Evolutionary conservation across 306 rosid species (phyloP), one percentile per base, ranked within the genome.

Genomic region (Vigna unguiculata): DNA sequence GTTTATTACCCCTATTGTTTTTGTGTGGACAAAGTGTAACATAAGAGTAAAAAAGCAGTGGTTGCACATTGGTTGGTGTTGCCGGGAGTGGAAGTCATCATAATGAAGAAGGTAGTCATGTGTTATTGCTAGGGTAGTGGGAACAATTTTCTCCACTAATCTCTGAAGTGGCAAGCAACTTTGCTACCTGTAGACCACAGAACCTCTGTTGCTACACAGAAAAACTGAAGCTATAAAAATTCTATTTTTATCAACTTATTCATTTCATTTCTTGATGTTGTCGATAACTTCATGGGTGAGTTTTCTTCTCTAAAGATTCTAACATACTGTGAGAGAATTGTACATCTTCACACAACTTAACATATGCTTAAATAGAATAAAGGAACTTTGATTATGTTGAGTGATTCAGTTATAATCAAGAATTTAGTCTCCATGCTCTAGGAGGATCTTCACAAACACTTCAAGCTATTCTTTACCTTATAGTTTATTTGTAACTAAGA

Each of bases 61-160:
- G 71, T 46, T 73, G 78, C 38, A 66, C 80, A 52, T 62, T 11
- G 40, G 16, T 11, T 30, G 43, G 22, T 25, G 30, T 49, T 70
- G 78, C 54, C 55, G 66, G 74, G 13, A 43, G 82, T 75, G 72
- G 82, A 65, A 80, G 12, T 55, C 74, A 76, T 65, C 77, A 76
- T 68, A 60, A 14, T 68, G 48, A 76, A 40, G 51, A 28, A 64
- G 1, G 53, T 7, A 46, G 24, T 17, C 43, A 63, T 46, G 20
- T 67, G 80, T 43, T 43, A 19, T 32, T 71, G 67, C 47, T 76
- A 55, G 82, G 71, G 20, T 71, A 55, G 84, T 83, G 81, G 81
- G 84, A 81, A 71, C 82, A 78, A 78, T 68, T 83, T 78, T 72
- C 63, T 81, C 84, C 86, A 81, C 79, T 75, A 81, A 61, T 58